Evolutionary conservation across 345 rosid species (phyloP).

Genomic region (Noccaea caerulescens): DNA sequence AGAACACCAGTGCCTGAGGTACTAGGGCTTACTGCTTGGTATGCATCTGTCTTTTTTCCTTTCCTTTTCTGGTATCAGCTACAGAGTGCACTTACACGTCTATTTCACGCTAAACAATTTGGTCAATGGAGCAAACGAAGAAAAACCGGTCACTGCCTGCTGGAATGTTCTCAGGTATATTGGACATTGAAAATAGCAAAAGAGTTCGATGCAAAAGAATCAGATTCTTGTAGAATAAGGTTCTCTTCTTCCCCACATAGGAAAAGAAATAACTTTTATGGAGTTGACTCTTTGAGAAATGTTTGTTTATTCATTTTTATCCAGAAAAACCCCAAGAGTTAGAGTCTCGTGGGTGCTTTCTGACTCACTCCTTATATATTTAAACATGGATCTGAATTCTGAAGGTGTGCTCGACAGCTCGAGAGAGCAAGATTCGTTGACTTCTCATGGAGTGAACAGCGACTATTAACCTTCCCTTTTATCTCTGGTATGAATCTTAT

Average conservation of each 20-base stretch:
- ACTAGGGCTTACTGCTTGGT: not conserved
- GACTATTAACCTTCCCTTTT: constrained; percentile 26
- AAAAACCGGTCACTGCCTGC: constrained; percentile 36
- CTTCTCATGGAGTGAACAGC: constrained; percentile 36
- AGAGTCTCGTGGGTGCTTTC: constrained; percentile 48
- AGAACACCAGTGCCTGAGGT: constrained; percentile 4
- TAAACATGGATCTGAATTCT: constrained; percentile 35
- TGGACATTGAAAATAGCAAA: constrained; percentile 51
- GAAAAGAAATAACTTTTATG: constrained; percentile 38
- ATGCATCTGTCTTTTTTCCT: not conserved
- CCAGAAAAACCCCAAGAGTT: constrained; percentile 34
- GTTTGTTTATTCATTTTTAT: constrained; percentile 55
- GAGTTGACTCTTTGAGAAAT: constrained; percentile 55
- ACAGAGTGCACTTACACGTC: constrained; percentile 10
- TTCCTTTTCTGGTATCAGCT: constrained; percentile 7
- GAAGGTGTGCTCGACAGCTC: constrained; percentile 16
- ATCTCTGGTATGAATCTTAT: constrained; percentile 32
- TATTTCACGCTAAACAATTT: constrained; percentile 15
- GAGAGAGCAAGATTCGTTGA: constrained; percentile 43
- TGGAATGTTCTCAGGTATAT: constrained; percentile 44
- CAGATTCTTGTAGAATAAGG: constrained; percentile 63
- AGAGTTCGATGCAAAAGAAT: constrained; percentile 59
- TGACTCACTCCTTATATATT: constrained; percentile 42
- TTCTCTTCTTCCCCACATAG: constrained; percentile 58
- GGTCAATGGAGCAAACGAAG: constrained; percentile 31